A percentile compares a stretch with the other conserved stretches of the same genome.
phyloP scores from a whole-genome alignment of 306 rosid genomes.

The Vigna unguiculata region DNA sequence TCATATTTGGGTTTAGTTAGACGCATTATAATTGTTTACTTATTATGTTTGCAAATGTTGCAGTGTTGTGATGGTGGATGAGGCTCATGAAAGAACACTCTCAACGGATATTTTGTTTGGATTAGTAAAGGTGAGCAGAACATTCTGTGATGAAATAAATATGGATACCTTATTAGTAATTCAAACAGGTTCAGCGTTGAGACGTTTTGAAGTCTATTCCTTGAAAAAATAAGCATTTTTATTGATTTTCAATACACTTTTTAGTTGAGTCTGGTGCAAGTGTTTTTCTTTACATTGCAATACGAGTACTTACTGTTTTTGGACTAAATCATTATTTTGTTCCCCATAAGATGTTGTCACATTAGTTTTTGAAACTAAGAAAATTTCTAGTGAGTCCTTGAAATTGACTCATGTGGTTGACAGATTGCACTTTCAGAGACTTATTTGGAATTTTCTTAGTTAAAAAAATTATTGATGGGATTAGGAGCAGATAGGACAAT shows the following conservation, averaged over 20 bases:
- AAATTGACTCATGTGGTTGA: background rate
- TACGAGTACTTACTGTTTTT: constrained; percentile 4
- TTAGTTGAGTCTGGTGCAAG: background rate
- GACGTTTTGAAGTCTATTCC: constrained; percentile 24
- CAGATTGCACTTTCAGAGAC: background rate
- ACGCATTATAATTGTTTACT: constrained; percentile 37
- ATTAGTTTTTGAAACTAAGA: background rate
- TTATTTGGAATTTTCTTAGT: background rate
- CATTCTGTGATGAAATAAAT: background rate
- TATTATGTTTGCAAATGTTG: constrained; percentile 41
- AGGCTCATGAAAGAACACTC: constrained; percentile 99
- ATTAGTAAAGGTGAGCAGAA: constrained; percentile 78
- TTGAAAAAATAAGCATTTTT: constrained; percentile 36
- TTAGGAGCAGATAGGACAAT: background rate
- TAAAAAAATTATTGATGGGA: background rate
- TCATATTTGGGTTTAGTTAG: constrained; percentile 40
- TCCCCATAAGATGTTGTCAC: background rate
- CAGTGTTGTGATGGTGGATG: constrained; percentile 99
- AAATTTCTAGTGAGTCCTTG: background rate
- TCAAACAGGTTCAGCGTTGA: constrained; percentile 37
- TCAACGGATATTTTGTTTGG: constrained; percentile 97
- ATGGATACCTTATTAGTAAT: constrained; percentile 15
- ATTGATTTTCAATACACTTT: constrained; percentile 26
- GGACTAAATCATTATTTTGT: background rate
- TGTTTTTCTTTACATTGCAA: background rate